These are phyloP conservation scores for Polyporus tsugae DNA, from an alignment of 1,284 basidiomycete species.

Conservation along the genomic window DNA sequence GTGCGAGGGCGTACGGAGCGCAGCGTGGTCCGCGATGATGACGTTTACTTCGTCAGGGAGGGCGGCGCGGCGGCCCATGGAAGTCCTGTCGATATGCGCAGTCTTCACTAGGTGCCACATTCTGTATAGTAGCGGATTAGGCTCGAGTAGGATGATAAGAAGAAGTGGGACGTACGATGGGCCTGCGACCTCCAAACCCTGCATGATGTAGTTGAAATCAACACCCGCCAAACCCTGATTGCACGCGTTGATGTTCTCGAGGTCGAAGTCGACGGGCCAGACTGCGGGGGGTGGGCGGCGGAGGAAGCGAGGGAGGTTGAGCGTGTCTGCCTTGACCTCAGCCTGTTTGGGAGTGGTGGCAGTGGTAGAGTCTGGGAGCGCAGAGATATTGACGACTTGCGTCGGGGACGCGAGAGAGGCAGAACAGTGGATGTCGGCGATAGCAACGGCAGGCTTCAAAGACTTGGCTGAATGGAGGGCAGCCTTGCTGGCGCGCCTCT, in stretches of 20 bases:
- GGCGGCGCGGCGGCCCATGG: slow-evolving; percentile 24
- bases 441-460: slow-evolving; percentile 5
- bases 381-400: not conserved
- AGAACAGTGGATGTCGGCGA: not conserved
- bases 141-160: not conserved
- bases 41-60: slow-evolving; percentile 39
- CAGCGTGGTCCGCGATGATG: slow-evolving; percentile 32
- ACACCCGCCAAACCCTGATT: slow-evolving; percentile 44
- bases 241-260: slow-evolving; percentile 40
- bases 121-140: slow-evolving; percentile 15
- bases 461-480: slow-evolving; percentile 8
- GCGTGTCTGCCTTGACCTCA: slow-evolving; percentile 5
- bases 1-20: slow-evolving; percentile 9
- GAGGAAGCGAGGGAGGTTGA: slow-evolving; percentile 49
- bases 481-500: slow-evolving; percentile 28
- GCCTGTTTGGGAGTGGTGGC: not conserved
- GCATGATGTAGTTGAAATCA: slow-evolving; percentile 47
- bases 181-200: slow-evolving; percentile 41
- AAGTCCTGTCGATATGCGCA: slow-evolving; percentile 20
- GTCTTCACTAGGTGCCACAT: slow-evolving; percentile 30
- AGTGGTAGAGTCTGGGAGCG: not conserved
- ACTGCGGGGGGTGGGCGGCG: slow-evolving; percentile 39
- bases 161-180: slow-evolving; percentile 40
- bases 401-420: not conserved
- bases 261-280: slow-evolving; percentile 37